These are phyloP conservation scores for Panellus pusillus DNA, from an alignment of 768 basidiomycete species.

Conservation along the genomic window DNA sequence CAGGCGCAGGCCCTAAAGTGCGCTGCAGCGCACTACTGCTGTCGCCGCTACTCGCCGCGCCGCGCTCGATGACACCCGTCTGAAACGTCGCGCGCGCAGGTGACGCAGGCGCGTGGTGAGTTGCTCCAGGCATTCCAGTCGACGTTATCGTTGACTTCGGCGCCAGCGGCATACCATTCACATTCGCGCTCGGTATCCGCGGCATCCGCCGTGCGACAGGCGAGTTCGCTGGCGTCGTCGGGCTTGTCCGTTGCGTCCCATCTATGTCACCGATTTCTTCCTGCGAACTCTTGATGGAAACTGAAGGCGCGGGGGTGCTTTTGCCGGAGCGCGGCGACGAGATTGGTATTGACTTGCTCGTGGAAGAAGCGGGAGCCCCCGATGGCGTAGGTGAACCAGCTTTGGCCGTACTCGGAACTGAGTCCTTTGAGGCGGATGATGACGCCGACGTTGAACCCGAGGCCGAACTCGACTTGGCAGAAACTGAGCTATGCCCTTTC, in stretches of 20 bases:
- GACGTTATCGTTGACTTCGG: slow-evolving; percentile 5
- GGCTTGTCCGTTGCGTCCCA: slow-evolving; percentile 20
- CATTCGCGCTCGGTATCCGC: slow-evolving; percentile 2
- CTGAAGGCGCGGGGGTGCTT: not conserved
- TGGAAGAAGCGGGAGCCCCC: not conserved
- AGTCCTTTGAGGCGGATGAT: slow-evolving; percentile 23
- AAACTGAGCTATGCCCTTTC: not conserved
- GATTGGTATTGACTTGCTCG: slow-evolving; percentile 18
- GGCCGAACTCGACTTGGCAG: slow-evolving; percentile 7
- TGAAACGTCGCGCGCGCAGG: slow-evolving; percentile 17
- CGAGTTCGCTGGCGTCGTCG: slow-evolving; percentile 68
- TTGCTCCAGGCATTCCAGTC: not conserved
- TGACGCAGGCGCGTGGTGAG: slow-evolving; percentile 8
- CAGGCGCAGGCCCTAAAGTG: slow-evolving; percentile 19
- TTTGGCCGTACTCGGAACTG: slow-evolving; percentile 14
- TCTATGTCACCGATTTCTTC: not conserved
- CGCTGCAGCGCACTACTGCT: slow-evolving; percentile 16
- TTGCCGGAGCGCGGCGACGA: not conserved
- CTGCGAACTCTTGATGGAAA: not conserved
- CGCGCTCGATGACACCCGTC: slow-evolving; percentile 4
- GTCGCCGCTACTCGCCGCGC: not conserved
- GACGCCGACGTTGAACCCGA: slow-evolving; percentile 12
- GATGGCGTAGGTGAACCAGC: not conserved
- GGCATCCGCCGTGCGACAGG: slow-evolving; percentile 35
- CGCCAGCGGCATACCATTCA: not conserved